Base-by-base conservation (phyloP, 495 filamentous ascomycete genomes). In the Penicillium malachiteum region DNA sequence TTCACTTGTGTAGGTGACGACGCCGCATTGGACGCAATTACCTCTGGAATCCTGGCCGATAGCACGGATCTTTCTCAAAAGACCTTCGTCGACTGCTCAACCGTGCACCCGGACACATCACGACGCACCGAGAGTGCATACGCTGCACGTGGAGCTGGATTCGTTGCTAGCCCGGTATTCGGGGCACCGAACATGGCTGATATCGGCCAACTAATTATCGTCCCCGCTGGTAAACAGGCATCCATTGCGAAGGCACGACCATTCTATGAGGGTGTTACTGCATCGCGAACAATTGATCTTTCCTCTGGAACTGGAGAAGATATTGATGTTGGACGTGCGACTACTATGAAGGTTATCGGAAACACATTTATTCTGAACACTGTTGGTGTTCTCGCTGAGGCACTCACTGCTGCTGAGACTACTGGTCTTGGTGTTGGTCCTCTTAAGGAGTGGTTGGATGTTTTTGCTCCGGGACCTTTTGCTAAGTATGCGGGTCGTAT, bases 361-460 rank as follows among this genome's bases (percentile, higher is more conserved):
- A 97, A 97, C 67, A 89, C 86, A 7, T 92, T 96, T 72, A 81
- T 96, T 59, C 65, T 96, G 31, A 86, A 89, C 68, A 92, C 91
- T 74, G 84, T 94, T 16, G 87, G 92, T 65, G 77, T 85, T 30
- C 70, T 97, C 6, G 82, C 86, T 13, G 91, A 96, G 74, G 85
- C 84, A 3, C 79, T 90, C 57, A 81, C 85, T 1, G 75, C 91
- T 5, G 90, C 91, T 6, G 92, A 96, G 69, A 90, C 92, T 66
- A 80, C 83, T 0, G 91, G 91, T 0, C 70, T 96, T 17, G 92
- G 91, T 7, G 73, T 71, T 12, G 84, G 85, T 1, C 82, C 85
- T 34, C 69, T 94, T 52, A 83, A 89, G 67, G 66, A 84, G 39
- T 89, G 65, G 67, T 69, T 96, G 50, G 83, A 87, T 52, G 66